Conservation (phyloP, 805 yeast species). For the Priceomyces melissophilus region DNA sequence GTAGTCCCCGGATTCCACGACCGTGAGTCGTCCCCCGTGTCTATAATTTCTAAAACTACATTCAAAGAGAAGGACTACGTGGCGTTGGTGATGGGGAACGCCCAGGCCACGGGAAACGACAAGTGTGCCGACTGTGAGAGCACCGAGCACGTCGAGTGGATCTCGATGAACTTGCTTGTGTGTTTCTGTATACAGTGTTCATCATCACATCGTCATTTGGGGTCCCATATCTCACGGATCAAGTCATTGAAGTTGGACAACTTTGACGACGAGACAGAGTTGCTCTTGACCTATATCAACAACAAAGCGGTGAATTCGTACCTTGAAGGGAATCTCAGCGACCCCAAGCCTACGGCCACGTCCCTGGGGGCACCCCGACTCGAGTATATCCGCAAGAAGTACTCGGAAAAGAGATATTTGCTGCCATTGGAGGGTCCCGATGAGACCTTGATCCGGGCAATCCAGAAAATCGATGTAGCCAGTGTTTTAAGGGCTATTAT, state of each 20-base stretch:
- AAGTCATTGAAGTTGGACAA: conserved; percentile 76
- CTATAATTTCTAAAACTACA: conserved; percentile 23
- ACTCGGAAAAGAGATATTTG: conserved; percentile 50
- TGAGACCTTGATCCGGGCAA: conserved; percentile 47
- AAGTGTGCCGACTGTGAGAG: conserved; percentile 80
- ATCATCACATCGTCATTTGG: conserved; percentile 83
- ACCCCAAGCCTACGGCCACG: conserved; percentile 25
- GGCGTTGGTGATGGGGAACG: conserved; percentile 34
- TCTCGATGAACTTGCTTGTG: conserved; percentile 69
- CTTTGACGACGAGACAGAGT: conserved; percentile 56
- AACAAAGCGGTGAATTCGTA: conserved; percentile 57
- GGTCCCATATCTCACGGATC: conserved; percentile 76
- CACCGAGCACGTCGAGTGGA: conserved; percentile 72
- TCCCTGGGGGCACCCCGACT: conserved; percentile 48
- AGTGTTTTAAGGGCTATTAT: conserved; percentile 43
- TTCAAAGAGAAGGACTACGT: conserved; percentile 25
- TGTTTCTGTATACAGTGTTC: conserved; percentile 83
- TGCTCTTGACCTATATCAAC: conserved; percentile 48
- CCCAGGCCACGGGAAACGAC: conserved; percentile 49
- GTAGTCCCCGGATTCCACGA: conserved; percentile 10
- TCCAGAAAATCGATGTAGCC: conserved; percentile 47
- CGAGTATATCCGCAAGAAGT: conserved; percentile 63
- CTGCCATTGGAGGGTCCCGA: conserved; percentile 18
- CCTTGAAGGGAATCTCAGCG: conserved; percentile 46
- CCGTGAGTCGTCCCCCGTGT: conserved; percentile 27